A percentile compares a stretch with the other conserved stretches of the same genome.
Evolutionary conservation across 2,329 filamentous ascomycete species (phyloP).

Genomic region (Fusarium sp.): DNA sequence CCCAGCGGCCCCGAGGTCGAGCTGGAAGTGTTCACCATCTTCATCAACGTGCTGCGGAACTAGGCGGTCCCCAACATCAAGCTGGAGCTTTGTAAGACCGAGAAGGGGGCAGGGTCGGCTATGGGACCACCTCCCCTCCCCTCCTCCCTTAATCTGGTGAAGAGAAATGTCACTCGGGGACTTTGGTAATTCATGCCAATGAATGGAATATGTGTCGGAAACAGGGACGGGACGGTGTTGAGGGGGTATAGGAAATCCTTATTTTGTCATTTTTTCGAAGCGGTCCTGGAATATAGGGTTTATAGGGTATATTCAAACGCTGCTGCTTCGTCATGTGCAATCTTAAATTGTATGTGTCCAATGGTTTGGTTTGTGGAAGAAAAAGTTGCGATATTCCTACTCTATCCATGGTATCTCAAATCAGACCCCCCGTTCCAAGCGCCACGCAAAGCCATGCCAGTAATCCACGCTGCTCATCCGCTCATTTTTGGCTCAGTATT

Average conservation of each 20-base stretch:
- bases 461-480: slow-evolving; percentile 11
- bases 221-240: slow-evolving; percentile 29
- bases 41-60: slow-evolving; percentile 74
- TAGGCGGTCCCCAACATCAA: slow-evolving; percentile 41
- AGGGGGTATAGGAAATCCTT: slow-evolving; percentile 7
- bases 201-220: slow-evolving; percentile 14
- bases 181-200: slow-evolving; percentile 13
- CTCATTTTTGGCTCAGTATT: background rate
- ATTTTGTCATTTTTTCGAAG: slow-evolving; percentile 13
- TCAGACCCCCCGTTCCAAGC: slow-evolving; percentile 39
- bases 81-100: slow-evolving; percentile 17
- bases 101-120: background rate
- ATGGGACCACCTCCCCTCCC: slow-evolving; percentile 1
- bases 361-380: background rate
- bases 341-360: background rate
- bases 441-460: slow-evolving; percentile 42
- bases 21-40: slow-evolving; percentile 82
- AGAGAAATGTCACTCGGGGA: background rate
- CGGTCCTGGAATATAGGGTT: background rate
- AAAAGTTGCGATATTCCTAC: slow-evolving; percentile 36
- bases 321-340: slow-evolving; percentile 2
- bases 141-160: background rate
- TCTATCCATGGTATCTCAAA: slow-evolving; percentile 47
- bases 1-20: slow-evolving; percentile 74
- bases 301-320: slow-evolving; percentile 18